Evolutionary conservation across 257 asterid genomes (phyloP), one percentile per base, ranked within the genome.

Genomic region (Rubia yunnanensis): DNA sequence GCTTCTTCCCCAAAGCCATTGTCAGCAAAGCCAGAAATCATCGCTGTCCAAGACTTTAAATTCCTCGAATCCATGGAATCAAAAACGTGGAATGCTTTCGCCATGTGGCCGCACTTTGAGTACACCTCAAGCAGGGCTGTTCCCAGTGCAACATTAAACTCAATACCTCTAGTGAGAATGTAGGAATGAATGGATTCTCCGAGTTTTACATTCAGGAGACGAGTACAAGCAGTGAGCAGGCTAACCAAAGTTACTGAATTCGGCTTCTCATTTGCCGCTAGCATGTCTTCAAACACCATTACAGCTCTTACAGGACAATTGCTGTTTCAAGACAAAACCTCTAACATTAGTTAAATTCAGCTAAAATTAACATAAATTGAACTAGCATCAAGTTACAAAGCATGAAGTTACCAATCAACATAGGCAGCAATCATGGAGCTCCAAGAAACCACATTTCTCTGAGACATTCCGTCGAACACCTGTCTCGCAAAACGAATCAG

Each of bases 391-490:
- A 44, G 0, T 44, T 15, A 0, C n/a, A 44, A 15, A 44, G 52
- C 1, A 2, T 44, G 18, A 7, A 4, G 82, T 18, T 77, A 88
- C 96, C 95, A 84, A 70, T 75, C 72, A 81, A 88, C 82, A 65
- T 81, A 86, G 58, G 83, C 85, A 14, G 96, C 84, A 74, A 86
- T 80, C 83, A 88, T 64, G n/a, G 89, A 86, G 60, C 92, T 86
- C 95, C 96, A 88, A 60, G 95, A 74, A 72, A 88, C 92, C 56
- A 88, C 83, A 78, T 81, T 75, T 73, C 83, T 83, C 20, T 75
- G 69, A 69, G 30, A 10, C 87, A 88, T 86, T 84, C 84, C 92
- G 69, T 81, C 95, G 58, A 88, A 84, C 88, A 86, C 74, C 17
- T 17, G 75, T 39, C 79, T 63, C 2, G 90, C 63, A 39, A 73